Base-by-base conservation (phyloP, 2,329 filamentous ascomycete genomes). In the Phyllachora maydis region DNA sequence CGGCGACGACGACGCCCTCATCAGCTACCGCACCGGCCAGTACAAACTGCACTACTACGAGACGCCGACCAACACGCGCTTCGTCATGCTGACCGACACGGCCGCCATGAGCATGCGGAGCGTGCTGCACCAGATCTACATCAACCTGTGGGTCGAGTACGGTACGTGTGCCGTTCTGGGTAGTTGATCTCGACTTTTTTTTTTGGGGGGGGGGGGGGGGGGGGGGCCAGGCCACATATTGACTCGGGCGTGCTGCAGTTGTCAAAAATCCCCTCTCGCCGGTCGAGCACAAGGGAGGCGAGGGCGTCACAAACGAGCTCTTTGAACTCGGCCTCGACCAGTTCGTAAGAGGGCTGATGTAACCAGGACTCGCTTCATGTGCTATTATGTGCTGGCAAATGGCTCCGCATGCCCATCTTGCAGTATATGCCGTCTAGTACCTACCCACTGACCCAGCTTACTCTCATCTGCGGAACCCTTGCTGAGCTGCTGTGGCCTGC, bases 21-120 rank as follows among this genome's bases (percentile, higher is more conserved):
- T 98, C 37, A 81, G 74, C 36, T 98, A 78, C 52, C 76, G 81
- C 37, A 98, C 88, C 25, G 77, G 65, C 35, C 76, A 92, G 50
- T 98, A 98, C 61, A 93, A 93, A 54, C 65, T 98, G 38, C 88
- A 98, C 54, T 98, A 91, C 57, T 98, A 93, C 60, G 88, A 98
- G 58, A 95, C 88, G 8, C 82, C 83, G 1, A 88, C 82, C 24
- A 90, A 79, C 46, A 71, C 91, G 49, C 90, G 92, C 43, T 90
- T 95, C 43, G 82, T 93, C 42, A 79, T 98, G 72, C 60, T 95
- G 42, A 95, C 88, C 13, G 88, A 95, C 50, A 78, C 77, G 18
- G 75, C 69, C 35, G 77, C 79, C 28, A 65, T 76, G 35, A 93
- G 82, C 49, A 85, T 98, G 68, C 68, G 83, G 21, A 81, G 90